These are phyloP conservation scores for Jaenimonas drosophilae DNA, from an alignment of 208 protist genomes.

Conservation along the genomic window DNA sequence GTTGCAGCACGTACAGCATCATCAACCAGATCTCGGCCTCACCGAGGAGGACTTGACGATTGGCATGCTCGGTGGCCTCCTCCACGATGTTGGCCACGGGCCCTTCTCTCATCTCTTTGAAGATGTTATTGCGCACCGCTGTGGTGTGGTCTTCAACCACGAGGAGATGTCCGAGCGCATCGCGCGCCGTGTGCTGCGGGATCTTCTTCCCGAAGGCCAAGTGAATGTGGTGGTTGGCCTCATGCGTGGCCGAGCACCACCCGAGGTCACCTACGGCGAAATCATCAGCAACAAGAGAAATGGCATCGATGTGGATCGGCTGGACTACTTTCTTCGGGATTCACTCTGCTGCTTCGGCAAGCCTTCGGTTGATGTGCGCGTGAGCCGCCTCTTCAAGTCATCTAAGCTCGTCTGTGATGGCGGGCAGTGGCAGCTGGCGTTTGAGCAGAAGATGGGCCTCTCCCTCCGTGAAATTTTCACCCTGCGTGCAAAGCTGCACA, in stretches of 20 bases:
- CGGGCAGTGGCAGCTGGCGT: slow-evolving; percentile 84
- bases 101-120: slow-evolving; percentile 97
- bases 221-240: slow-evolving; percentile 55
- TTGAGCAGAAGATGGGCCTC: slow-evolving; percentile 74
- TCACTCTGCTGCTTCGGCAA: slow-evolving; percentile 87
- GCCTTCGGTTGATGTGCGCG: slow-evolving; percentile 75
- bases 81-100: slow-evolving; percentile 95
- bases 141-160: slow-evolving; percentile 64
- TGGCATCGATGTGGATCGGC: slow-evolving; percentile 95
- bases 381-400: slow-evolving; percentile 78
- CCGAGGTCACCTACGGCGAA: slow-evolving; percentile 42
- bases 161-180: slow-evolving; percentile 80
- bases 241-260: slow-evolving; percentile 39
- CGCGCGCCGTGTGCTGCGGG: slow-evolving; percentile 33
- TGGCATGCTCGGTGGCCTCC: slow-evolving; percentile 91
- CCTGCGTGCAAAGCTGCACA: slow-evolving; percentile 93
- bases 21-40: slow-evolving; percentile 90
- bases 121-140: slow-evolving; percentile 59
- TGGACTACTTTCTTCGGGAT: slow-evolving; percentile 96
- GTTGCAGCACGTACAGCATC: slow-evolving; percentile 53
- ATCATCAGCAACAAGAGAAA: slow-evolving; percentile 89
- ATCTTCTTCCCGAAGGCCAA: slow-evolving; percentile 24
- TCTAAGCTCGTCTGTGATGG: slow-evolving; percentile 68
- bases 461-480: slow-evolving; percentile 93
- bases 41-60: slow-evolving; percentile 67